Percentiles rank a stretch among this genome's conserved stretches.
Conservation (phyloP, 441 rosid species). For the Mallotus repandus region DNA sequence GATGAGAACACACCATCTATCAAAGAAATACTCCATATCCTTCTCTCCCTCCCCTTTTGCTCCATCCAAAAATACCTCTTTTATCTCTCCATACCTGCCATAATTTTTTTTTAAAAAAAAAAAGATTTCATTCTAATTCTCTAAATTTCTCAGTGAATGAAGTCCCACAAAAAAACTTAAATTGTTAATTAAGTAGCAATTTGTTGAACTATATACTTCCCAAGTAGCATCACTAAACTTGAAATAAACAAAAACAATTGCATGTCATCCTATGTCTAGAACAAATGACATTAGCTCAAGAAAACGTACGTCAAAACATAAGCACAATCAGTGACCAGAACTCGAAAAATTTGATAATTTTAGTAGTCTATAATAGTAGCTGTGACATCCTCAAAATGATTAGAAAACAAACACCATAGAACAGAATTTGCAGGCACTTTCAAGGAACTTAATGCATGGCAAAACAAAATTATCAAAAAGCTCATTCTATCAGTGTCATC, state of each 20-base stretch:
- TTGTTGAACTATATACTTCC: background rate
- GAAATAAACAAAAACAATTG: background rate
- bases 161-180: background rate
- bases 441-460: background rate
- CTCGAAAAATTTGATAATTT: background rate
- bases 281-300: background rate
- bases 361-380: background rate
- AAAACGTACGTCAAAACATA: background rate
- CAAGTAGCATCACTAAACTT: background rate
- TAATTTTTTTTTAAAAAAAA: background rate
- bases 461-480: background rate
- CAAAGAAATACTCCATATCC: conserved; percentile 76
- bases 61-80: conserved; percentile 80
- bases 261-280: background rate
- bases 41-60: conserved; percentile 78
- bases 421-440: background rate
- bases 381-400: background rate
- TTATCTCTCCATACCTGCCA: conserved; percentile 78
- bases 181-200: background rate
- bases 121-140: conserved; percentile 15
- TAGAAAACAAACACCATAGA: background rate
- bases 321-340: background rate
- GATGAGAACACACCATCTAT: conserved; percentile 73
- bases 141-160: background rate
- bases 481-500: background rate